These are phyloP conservation scores for Globisporangium iwayamae DNA, from an alignment of 352 stramenopile species.

Conservation along the genomic window DNA sequence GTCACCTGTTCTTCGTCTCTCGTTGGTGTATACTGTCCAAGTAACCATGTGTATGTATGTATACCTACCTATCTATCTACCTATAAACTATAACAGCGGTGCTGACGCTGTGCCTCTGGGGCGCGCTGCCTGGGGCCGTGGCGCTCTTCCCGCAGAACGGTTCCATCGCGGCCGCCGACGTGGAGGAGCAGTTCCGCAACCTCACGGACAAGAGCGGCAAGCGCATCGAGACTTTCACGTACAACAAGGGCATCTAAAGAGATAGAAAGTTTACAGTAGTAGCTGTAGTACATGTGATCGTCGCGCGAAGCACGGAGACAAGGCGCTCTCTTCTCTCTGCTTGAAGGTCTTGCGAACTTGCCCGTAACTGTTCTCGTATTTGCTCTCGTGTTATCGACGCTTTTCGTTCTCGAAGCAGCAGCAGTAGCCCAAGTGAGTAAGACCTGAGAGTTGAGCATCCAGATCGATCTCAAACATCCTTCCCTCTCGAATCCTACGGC, in stretches of 20 bases:
- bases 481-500: too few species aligned
- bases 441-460: too few species aligned
- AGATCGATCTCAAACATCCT: too few species aligned
- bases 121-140: conserved; percentile 69
- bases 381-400: too few species aligned
- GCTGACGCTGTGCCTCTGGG: conserved; percentile 76
- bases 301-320: too few species aligned
- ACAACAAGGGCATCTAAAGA: conserved; percentile 81
- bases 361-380: too few species aligned
- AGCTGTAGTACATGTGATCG: too few species aligned
- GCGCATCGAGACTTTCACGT: conserved; percentile 59
- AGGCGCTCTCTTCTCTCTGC: too few species aligned
- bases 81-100: conserved; percentile 28
- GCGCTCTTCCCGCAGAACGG: conserved; percentile 82
- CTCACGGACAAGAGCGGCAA: conserved; percentile 54
- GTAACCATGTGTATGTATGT: conserved; percentile 5
- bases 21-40: neutral
- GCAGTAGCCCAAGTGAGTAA: too few species aligned
- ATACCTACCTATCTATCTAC: neutral
- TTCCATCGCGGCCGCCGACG: conserved; percentile 52
- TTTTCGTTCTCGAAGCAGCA: too few species aligned
- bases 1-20: conserved; percentile 4
- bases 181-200: conserved; percentile 63
- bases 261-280: too few species aligned
- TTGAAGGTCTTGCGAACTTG: too few species aligned